These are phyloP conservation scores for Solanum chiquidenum DNA, from an alignment of 257 asterid genomes.

Conservation along the genomic window DNA sequence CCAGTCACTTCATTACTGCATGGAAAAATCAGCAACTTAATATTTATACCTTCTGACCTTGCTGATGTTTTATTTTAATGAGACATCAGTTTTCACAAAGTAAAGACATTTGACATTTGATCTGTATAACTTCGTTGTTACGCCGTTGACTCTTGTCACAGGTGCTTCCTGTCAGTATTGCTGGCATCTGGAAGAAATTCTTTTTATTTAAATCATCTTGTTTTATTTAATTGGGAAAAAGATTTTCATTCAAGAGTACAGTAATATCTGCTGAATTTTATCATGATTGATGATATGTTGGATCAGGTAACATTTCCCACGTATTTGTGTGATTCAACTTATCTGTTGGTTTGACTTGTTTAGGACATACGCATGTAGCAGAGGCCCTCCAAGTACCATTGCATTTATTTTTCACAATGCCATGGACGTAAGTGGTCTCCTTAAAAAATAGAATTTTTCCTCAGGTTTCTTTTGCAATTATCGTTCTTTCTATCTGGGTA, in stretches of 20 bases:
- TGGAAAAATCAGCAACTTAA: neutral
- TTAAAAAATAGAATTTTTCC: neutral
- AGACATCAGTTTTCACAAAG: neutral
- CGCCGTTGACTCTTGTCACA: neutral
- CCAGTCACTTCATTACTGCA: neutral
- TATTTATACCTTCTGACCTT: neutral
- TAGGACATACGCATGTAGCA: conserved; percentile 89
- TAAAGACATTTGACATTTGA: neutral
- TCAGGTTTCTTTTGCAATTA: neutral
- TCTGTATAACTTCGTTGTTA: neutral
- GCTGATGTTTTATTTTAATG: neutral
- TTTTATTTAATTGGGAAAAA: neutral
- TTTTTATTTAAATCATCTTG: neutral
- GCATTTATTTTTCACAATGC: conserved; percentile 91
- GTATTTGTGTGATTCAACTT: neutral
- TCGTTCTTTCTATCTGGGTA: neutral
- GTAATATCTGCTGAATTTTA: neutral
- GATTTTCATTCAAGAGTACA: neutral
- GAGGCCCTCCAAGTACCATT: conserved; percentile 78
- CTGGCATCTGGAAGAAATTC: neutral
- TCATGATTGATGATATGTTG: neutral
- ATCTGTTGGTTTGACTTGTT: neutral
- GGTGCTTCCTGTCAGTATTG: neutral
- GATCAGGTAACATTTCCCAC: neutral
- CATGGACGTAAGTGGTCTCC: conserved; percentile 76